A percentile compares a stretch with the other conserved stretches of the same genome.
phyloP scores from a whole-genome alignment of 148 eudicot species.

The Rhododendron williamsianum region DNA sequence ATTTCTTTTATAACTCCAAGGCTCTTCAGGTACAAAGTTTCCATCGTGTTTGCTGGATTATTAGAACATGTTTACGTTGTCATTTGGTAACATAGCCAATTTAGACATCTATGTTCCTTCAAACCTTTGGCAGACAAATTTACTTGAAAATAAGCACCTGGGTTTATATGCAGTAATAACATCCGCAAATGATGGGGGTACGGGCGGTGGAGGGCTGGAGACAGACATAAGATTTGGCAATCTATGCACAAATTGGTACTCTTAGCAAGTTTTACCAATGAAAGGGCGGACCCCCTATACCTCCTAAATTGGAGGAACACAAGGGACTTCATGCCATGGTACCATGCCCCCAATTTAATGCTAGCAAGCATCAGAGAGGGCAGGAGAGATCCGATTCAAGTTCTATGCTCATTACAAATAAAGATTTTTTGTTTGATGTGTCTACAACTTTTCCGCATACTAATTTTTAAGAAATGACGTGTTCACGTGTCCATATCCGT shows the following conservation, averaged over 20 bases:
- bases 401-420: too few relatives aligned
- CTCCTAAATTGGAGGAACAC: too few relatives aligned
- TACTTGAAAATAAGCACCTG: neutral
- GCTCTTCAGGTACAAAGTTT: slow-evolving; percentile 53
- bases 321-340: too few relatives aligned
- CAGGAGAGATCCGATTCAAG: neutral
- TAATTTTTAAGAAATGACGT: neutral
- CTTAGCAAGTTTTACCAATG: too few relatives aligned
- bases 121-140: neutral
- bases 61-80: neutral
- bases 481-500: neutral
- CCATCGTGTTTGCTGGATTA: neutral
- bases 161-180: neutral
- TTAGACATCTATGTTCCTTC: neutral
- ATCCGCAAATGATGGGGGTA: neutral
- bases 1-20: slow-evolving; percentile 92
- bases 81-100: neutral
- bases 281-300: too few relatives aligned
- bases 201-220: too few relatives aligned
- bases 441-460: neutral
- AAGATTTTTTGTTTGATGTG: neutral
- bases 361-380: neutral
- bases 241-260: neutral
- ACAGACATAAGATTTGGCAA: neutral
- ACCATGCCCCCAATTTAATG: neutral